Percentiles rank a stretch among this genome's conserved stretches.
These are phyloP conservation scores for Mesembryanthemum crystallinum DNA, from an alignment of 148 eudicot genomes.

Conservation along the genomic window DNA sequence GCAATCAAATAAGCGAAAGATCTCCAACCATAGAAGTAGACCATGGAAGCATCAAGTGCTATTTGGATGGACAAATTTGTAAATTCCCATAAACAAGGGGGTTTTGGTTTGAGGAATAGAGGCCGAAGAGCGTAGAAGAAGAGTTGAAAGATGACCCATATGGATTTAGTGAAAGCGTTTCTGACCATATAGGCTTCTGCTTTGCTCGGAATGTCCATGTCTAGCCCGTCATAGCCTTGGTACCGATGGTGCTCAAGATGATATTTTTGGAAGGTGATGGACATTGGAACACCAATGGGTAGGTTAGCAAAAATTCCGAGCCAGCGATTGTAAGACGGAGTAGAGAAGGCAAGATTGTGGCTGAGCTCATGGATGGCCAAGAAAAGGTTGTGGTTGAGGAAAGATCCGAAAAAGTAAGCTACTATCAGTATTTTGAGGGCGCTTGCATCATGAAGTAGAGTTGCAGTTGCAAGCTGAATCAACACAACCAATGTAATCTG, in stretches of 20 bases:
- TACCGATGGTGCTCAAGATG: constrained; percentile 92
- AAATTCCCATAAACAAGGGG: constrained; percentile 89
- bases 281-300: constrained; percentile 94
- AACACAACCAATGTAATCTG: constrained; percentile 72
- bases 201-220: constrained; percentile 88
- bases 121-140: constrained; percentile 93
- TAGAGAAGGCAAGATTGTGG: constrained; percentile 92
- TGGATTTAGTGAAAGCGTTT: constrained; percentile 58
- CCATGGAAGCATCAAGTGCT: constrained; percentile 56
- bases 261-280: constrained; percentile 93
- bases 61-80: constrained; percentile 58
- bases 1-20: constrained; percentile 63
- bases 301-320: constrained; percentile 94
- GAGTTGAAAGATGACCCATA: constrained; percentile 82
- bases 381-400: constrained; percentile 96
- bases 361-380: constrained; percentile 92
- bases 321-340: constrained; percentile 82
- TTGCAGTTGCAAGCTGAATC: constrained; percentile 84
- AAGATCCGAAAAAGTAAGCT: constrained; percentile 85
- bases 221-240: constrained; percentile 89
- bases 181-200: constrained; percentile 65
- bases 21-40: constrained; percentile 79
- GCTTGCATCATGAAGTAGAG: constrained; percentile 52
- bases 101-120: constrained; percentile 84
- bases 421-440: constrained; percentile 51